Evolutionary conservation across 768 basidiomycete genomes (phyloP).

Genomic region (Hydnomerulius pinastri): DNA sequence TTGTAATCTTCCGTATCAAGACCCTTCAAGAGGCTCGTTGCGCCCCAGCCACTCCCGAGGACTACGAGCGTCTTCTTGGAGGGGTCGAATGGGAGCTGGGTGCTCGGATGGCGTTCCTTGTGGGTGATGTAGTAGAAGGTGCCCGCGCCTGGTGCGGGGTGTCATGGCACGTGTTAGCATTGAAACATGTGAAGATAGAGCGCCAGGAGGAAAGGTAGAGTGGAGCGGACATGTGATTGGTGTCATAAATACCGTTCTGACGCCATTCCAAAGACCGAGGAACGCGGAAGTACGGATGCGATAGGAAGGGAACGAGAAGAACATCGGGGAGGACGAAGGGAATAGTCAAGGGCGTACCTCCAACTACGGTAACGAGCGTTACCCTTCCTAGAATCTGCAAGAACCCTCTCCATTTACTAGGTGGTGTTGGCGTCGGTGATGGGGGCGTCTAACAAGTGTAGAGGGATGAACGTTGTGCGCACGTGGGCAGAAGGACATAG

Average conservation of each 20-base stretch:
- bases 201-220: not conserved
- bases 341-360: conserved; percentile 25
- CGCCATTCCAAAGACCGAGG: too few species aligned
- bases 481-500: conserved; percentile 4
- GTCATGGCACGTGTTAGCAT: too few species aligned
- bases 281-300: too few species aligned
- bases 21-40: conserved; percentile 87
- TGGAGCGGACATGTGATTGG: not conserved
- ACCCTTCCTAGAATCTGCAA: conserved; percentile 68
- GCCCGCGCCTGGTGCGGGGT: conserved; percentile 43
- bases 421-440: not conserved
- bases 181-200: not conserved
- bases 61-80: conserved; percentile 92
- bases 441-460: not conserved
- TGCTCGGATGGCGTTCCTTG: conserved; percentile 77
- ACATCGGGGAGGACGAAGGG: not conserved
- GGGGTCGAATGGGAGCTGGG: conserved; percentile 85
- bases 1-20: conserved; percentile 95
- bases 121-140: conserved; percentile 76
- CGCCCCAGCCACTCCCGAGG: conserved; percentile 95
- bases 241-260: too few species aligned
- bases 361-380: conserved; percentile 68
- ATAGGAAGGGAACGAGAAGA: too few species aligned
- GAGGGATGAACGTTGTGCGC: not conserved
- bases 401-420: conserved; percentile 40